Evolutionary conservation across 73 alveolate genomes (phyloP).

Genomic region (Halteria grandinella): DNA sequence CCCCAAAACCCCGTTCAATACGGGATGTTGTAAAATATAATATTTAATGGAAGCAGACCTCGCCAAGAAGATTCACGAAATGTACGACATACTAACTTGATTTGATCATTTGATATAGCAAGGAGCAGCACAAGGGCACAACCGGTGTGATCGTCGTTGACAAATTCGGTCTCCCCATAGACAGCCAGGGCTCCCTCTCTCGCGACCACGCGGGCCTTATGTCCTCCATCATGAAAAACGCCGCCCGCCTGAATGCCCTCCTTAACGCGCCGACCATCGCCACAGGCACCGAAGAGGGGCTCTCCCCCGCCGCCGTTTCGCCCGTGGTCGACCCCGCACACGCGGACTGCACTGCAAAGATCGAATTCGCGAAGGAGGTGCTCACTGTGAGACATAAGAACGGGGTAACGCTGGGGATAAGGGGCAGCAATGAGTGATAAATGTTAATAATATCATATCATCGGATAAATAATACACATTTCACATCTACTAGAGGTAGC

Average conservation of each 20-base stretch:
- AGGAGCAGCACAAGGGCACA: slow-evolving; percentile 24
- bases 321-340: too few species aligned
- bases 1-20: too few species aligned
- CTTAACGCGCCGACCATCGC: too few species aligned
- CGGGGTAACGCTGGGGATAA: slow-evolving; percentile 24
- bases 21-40: neutral
- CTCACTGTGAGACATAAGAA: slow-evolving; percentile 23
- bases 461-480: too few species aligned
- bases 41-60: slow-evolving; percentile 40
- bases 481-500: too few species aligned
- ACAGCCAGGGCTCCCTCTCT: slow-evolving; percentile 21
- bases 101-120: neutral
- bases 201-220: slow-evolving; percentile 1
- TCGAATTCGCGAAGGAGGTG: slow-evolving; percentile 17
- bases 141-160: slow-evolving; percentile 30
- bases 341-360: slow-evolving; percentile 39
- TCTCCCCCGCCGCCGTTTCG: too few species aligned
- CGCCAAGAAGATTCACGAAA: slow-evolving; percentile 14
- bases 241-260: slow-evolving; percentile 14
- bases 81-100: neutral
- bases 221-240: slow-evolving; percentile 47
- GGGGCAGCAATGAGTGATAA: neutral
- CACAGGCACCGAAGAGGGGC: too few species aligned
- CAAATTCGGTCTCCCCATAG: slow-evolving; percentile 34
- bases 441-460: neutral